Evolutionary conservation across 2,329 filamentous ascomycete genomes (phyloP).

Genomic region (Fusarium paranaense): DNA sequence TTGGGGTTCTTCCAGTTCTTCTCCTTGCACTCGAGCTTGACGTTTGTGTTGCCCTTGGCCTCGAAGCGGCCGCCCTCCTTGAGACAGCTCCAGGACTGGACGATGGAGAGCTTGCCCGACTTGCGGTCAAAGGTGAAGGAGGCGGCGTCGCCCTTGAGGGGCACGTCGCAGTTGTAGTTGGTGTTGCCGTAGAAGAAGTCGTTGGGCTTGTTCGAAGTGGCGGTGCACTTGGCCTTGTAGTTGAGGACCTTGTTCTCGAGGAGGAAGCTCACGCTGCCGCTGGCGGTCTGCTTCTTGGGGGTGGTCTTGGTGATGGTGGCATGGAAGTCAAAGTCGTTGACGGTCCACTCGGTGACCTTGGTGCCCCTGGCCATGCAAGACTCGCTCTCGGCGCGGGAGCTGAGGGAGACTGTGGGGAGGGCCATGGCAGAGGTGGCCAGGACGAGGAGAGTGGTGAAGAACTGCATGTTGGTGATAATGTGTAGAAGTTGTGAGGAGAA

Average conservation of each 20-base stretch:
- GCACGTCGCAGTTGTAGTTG: conserved; percentile 56
- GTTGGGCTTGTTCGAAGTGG: conserved; percentile 52
- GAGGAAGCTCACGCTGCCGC: conserved; percentile 60
- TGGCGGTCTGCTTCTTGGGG: conserved; percentile 61
- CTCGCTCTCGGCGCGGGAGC: conserved; percentile 17
- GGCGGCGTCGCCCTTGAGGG: conserved; percentile 42
- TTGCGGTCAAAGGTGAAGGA: conserved; percentile 59
- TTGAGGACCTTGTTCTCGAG: conserved; percentile 59
- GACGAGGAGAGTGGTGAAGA: conserved; percentile 41
- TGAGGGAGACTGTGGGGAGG: conserved; percentile 34
- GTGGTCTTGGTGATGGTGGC: conserved; percentile 61
- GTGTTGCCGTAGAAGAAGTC: conserved; percentile 63
- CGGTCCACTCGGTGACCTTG: conserved; percentile 51
- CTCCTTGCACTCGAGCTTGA: conserved; percentile 45
- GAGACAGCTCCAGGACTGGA: conserved; percentile 62
- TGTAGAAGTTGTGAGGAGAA: background rate
- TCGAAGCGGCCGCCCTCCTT: conserved; percentile 52
- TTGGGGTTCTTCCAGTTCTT: conserved; percentile 45
- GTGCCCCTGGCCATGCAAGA: conserved; percentile 41
- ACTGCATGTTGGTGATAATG: conserved; percentile 35
- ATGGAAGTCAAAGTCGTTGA: conserved; percentile 60
- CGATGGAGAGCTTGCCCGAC: conserved; percentile 53
- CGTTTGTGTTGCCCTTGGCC: conserved; percentile 44
- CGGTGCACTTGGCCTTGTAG: conserved; percentile 55
- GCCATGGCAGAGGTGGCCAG: conserved; percentile 45